Evolutionary conservation across 2,329 filamentous ascomycete species (phyloP).

Genomic region (Graphilbum ipis-grandicollis): DNA sequence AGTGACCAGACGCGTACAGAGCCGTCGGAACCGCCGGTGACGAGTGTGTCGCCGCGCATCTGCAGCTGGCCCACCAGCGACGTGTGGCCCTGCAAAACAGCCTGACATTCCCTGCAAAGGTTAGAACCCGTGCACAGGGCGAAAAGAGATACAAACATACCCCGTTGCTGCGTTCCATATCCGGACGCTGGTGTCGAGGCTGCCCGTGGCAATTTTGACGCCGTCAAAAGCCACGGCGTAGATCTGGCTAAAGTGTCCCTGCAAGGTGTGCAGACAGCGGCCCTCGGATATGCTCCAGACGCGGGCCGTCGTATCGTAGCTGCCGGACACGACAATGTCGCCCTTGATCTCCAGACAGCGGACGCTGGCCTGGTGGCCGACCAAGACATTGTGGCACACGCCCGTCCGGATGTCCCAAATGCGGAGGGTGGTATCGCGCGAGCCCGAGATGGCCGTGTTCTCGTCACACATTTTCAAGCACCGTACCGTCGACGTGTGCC

Average conservation of each 20-base stretch:
- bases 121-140: not conserved
- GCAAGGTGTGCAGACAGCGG: slow-evolving; percentile 73
- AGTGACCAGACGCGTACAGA: slow-evolving; percentile 94
- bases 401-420: slow-evolving; percentile 90
- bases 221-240: slow-evolving; percentile 98
- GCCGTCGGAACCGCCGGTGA: slow-evolving; percentile 90
- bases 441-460: slow-evolving; percentile 90
- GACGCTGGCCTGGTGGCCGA: slow-evolving; percentile 90
- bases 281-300: slow-evolving; percentile 98
- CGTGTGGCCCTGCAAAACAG: slow-evolving; percentile 89
- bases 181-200: slow-evolving; percentile 86
- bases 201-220: slow-evolving; percentile 81
- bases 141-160: too few relatives aligned
- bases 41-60: slow-evolving; percentile 84
- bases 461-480: slow-evolving; percentile 96
- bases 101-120: slow-evolving; percentile 50
- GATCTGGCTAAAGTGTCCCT: slow-evolving; percentile 95
- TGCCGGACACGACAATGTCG: slow-evolving; percentile 92
- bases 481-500: slow-evolving; percentile 90
- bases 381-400: slow-evolving; percentile 75
- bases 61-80: slow-evolving; percentile 93
- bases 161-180: slow-evolving; percentile 90
- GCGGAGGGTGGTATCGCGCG: slow-evolving; percentile 80
- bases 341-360: slow-evolving; percentile 90
- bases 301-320: slow-evolving; percentile 90